Evolutionary conservation across 2,329 filamentous ascomycete genomes (phyloP).

Genomic region (Cladosporium sp.): DNA sequence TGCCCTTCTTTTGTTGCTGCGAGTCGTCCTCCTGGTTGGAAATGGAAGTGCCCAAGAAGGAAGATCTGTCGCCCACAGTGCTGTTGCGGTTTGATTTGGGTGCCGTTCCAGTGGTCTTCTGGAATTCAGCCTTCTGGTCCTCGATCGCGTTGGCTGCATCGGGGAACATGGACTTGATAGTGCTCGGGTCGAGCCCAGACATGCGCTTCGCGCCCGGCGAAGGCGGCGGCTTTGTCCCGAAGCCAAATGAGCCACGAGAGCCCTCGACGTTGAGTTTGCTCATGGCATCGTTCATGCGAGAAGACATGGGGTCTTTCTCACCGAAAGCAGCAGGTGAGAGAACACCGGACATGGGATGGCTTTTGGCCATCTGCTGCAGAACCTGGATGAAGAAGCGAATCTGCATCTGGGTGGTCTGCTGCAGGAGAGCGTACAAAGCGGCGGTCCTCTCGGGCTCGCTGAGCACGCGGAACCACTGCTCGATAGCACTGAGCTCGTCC

Average conservation of each 20-base stretch:
- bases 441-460: conserved; percentile 96
- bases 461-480: conserved; percentile 98
- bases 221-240: conserved; percentile 66
- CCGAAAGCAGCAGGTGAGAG: conserved; percentile 89
- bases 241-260: conserved; percentile 77
- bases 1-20: conserved; percentile 54
- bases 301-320: conserved; percentile 98
- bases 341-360: conserved; percentile 93
- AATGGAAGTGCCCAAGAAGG: conserved; percentile 73
- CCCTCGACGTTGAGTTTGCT: conserved; percentile 87
- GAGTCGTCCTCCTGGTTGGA: conserved; percentile 63
- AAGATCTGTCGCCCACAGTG: conserved; percentile 73
- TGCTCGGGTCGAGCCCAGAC: conserved; percentile 87
- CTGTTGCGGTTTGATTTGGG: conserved; percentile 94
- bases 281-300: conserved; percentile 94
- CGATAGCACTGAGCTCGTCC: conserved; percentile 96
- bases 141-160: conserved; percentile 98
- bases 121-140: conserved; percentile 96
- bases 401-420: conserved; percentile 98
- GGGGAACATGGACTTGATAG: conserved; percentile 98
- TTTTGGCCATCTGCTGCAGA: conserved; percentile 98
- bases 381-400: conserved; percentile 99
- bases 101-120: conserved; percentile 86
- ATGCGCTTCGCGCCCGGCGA: conserved; percentile 83
- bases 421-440: conserved; percentile 88